Evolutionary conservation across 805 yeast genomes (phyloP).

Genomic region (Yarrowia divulgata): DNA sequence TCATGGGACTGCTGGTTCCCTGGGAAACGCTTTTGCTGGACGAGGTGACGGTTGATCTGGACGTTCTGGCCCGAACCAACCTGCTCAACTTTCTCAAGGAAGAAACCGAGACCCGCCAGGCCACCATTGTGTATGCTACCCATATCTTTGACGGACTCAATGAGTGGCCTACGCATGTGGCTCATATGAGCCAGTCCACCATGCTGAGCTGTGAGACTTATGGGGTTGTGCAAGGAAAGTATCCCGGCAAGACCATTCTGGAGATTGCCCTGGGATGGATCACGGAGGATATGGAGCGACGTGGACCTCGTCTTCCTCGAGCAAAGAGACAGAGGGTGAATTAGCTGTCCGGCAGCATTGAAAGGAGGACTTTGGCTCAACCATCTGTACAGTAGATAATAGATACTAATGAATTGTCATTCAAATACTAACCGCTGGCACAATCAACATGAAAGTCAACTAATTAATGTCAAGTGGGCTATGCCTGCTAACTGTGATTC

Average conservation of each 20-base stretch:
- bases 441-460: too few species aligned
- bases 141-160: conserved; percentile 96
- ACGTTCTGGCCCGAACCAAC: conserved; percentile 84
- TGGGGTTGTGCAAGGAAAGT: conserved; percentile 36
- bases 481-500: too few species aligned
- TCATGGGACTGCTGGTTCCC: conserved; percentile 90
- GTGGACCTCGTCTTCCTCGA: conserved; percentile 55
- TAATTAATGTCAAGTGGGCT: too few species aligned
- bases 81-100: conserved; percentile 69
- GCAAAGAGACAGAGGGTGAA: conserved; percentile 19
- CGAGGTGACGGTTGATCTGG: conserved; percentile 96
- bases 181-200: conserved; percentile 77
- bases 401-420: too few species aligned
- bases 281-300: conserved; percentile 53
- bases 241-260: conserved; percentile 44
- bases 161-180: conserved; percentile 84
- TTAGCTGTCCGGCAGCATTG: neutral
- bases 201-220: conserved; percentile 49
- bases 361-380: too few species aligned
- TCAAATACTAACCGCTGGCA: too few species aligned
- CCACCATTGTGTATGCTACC: conserved; percentile 86
- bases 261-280: conserved; percentile 52
- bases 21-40: conserved; percentile 89
- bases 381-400: too few species aligned
- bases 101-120: conserved; percentile 74